Base-by-base conservation (phyloP, 2,329 filamentous ascomycete genomes). In the Aspergillus uvarum region DNA sequence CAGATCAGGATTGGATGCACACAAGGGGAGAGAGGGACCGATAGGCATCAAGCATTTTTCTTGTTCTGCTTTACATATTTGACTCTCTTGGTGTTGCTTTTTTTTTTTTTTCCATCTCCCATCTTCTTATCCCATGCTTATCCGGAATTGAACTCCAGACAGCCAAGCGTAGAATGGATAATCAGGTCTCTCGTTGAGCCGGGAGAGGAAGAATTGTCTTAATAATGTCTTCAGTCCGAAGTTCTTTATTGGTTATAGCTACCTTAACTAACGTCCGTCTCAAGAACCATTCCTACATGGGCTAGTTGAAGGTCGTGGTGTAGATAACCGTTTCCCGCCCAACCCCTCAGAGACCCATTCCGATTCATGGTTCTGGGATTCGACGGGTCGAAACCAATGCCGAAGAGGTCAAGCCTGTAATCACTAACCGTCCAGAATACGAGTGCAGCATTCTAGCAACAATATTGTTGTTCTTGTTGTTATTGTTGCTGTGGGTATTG, bases 281-380 rank as follows among this genome's bases (percentile, higher is more conserved):
- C 52, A 29, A 54, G 11, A 10, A 32, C 51, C 35, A 42, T 54
- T 44, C 51, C 51, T 26, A 38, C n/a, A 24, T 8, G 16, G 52
- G 52, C 8, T 44, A 44, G 38, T 44, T 16, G 16, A 35, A 35
- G 32, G 32, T 16, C 14, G 5, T 44, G 16, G 38, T 44, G 38
- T 44, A 44, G 38, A 44, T 31, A 47, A 47, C 22, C 38, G 38
- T 32, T 19, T 29, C 52, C 38, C 52, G 38, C 21, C 26, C 38
- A 54, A 54, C 38, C 52, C 38, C 35, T 29, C 52, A 32, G 24
- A 54, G 52, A 54, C 52, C 52, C 52, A 44, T 54, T 47, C 52
- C n/a, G 52, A 54, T 54, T 54, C 52, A 54, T 44, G 52, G 52
- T 54, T 47, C 52, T 54, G 52, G 52, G 29, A 21, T 22, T 54